Base-by-base conservation (phyloP, 805 yeast species). In the Kodamaea sagamina region DNA sequence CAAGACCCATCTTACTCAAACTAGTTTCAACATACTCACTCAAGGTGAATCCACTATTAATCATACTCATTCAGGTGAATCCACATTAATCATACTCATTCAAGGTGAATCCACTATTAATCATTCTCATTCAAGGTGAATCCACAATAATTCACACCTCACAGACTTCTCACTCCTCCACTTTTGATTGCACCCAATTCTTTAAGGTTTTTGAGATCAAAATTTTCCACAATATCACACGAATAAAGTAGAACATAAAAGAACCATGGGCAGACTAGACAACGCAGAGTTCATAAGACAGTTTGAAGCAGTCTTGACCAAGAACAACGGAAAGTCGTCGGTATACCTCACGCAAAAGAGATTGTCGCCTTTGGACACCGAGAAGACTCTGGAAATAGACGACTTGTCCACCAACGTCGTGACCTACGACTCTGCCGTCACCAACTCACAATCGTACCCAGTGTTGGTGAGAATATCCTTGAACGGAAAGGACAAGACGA, bases 391-490 rank as follows among this genome's bases (percentile, higher is more conserved):
- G n/a, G 22, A 32, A 15, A 18, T 35, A 13, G 37, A 36, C 36
- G 75, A 69, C 48, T 59, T 69, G 47, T 48, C 74, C 12, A 55
- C 71, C 21, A 67, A 67, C 47, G 71, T 59, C 13, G 55, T 59
- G 12, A 53, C 53, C 12, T 48, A 48, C 13, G 46, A 51, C 24
- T 26, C 41, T 10, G 41, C 39, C 18, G 29, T 38, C 10, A 34
- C 43, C 32, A 66, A 59, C 54, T 52, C 57, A 9, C 56, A 61
- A 28, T 63, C 74, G 36, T 86, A 81, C 54, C 77, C 87, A 5
- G 66, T 89, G 2, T 65, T 89, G 36, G 74, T 89, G 49, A 77
- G 96, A 60, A 77, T 86, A 41, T 68, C 86, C 0, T 74, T 79
- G 62, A 86, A 86, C 24, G 70, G 59, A 5, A 50, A 54, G 19